phyloP scores from a whole-genome alignment of 345 rosid genomes.

The Anacardium occidentale region DNA sequence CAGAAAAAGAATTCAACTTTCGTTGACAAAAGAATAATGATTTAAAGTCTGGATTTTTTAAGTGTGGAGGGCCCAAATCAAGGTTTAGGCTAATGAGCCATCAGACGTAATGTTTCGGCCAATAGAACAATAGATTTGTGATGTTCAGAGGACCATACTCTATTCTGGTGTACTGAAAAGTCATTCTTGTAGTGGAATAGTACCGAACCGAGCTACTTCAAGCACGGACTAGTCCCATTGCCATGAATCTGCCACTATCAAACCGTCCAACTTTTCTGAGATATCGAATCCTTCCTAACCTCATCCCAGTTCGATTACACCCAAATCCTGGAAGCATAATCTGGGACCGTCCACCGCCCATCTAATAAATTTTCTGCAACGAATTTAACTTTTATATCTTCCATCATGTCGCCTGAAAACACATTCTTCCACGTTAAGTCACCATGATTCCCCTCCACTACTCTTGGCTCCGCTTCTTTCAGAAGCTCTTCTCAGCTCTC shows the following conservation, averaged over 20 bases:
- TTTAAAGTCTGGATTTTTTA: not conserved
- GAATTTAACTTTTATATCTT: not conserved
- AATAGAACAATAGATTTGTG: not conserved
- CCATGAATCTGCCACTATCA: not conserved
- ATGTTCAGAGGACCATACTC: not conserved
- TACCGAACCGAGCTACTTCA: not conserved
- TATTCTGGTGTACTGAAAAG: not conserved
- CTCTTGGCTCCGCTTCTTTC: conserved; percentile 9
- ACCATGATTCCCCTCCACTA: conserved; percentile 13
- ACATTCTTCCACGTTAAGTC: not conserved
- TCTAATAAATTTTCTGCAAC: not conserved
- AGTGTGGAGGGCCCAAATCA: not conserved
- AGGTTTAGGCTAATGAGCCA: not conserved
- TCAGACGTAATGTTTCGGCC: not conserved
- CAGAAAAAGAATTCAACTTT: too few species aligned
- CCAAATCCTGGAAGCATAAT: not conserved
- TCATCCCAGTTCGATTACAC: not conserved
- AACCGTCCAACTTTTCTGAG: conserved; percentile 19
- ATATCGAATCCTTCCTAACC: conserved; percentile 10
- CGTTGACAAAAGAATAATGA: too few species aligned
- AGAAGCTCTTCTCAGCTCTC: not conserved
- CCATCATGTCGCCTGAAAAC: not conserved
- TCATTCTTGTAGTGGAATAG: not conserved
- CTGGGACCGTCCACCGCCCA: not conserved
- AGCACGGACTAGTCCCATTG: not conserved